These are phyloP conservation scores for Colletotrichum falcatum DNA, from an alignment of 2,329 filamentous ascomycete genomes.

Conservation along the genomic window DNA sequence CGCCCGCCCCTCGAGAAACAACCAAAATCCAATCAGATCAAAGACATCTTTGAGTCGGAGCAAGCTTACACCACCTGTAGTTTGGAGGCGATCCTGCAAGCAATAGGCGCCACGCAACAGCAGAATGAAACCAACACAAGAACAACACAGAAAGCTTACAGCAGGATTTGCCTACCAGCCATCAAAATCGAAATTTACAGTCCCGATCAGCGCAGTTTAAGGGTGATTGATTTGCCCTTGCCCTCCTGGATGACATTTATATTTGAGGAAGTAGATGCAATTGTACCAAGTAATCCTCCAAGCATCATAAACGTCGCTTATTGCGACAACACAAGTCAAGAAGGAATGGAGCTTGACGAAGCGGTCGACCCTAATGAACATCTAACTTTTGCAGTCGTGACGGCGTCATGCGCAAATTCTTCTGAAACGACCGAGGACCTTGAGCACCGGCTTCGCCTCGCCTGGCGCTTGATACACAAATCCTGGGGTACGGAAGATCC, in stretches of 20 bases:
- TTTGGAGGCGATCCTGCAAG: background rate
- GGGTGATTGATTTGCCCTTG: background rate
- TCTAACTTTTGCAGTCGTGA: background rate
- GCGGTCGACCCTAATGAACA: background rate
- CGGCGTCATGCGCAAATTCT: background rate
- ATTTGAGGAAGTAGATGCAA: no score
- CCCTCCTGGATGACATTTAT: background rate
- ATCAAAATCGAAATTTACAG: background rate
- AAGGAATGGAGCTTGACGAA: background rate
- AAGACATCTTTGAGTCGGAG: accelerated
- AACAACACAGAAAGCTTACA: no score
- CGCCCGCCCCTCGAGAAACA: background rate
- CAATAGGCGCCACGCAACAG: background rate
- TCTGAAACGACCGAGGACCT: no score
- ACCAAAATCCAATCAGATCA: background rate
- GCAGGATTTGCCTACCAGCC: no score
- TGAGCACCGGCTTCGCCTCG: background rate
- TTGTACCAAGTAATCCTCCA: background rate
- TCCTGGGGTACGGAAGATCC: background rate
- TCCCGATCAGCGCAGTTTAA: background rate
- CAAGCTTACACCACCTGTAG: background rate
- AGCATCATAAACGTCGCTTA: background rate
- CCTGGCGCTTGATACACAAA: background rate
- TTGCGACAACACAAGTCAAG: background rate
- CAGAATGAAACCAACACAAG: background rate